phyloP scores from a whole-genome alignment of 768 basidiomycete species.

The Lentinus tigrinus region DNA sequence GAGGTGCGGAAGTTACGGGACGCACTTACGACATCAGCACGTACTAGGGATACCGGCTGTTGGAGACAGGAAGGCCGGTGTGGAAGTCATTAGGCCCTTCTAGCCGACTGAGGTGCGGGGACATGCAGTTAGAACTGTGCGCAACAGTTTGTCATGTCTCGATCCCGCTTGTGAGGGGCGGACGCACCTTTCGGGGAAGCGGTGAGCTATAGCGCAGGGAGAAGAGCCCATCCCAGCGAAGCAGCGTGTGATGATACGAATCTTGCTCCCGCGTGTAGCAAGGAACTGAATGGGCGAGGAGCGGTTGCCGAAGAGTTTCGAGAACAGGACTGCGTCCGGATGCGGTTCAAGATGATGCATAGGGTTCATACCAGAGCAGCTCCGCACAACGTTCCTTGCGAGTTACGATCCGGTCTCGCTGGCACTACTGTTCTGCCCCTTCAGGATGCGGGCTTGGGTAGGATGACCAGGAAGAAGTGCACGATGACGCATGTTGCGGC shows the following conservation, averaged over 20 bases:
- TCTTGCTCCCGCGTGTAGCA: background rate
- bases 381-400: constrained; percentile 4
- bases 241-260: background rate
- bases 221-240: too few relatives aligned
- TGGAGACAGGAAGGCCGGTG: background rate
- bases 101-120: background rate
- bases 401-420: background rate
- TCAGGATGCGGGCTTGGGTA: constrained; percentile 6
- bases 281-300: background rate
- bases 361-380: background rate
- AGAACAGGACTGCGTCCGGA: background rate
- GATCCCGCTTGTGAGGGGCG: too few relatives aligned
- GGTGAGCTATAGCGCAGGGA: too few relatives aligned
- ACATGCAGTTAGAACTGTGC: background rate
- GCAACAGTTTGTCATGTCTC: too few relatives aligned
- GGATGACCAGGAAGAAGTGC: constrained; percentile 2
- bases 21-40: constrained; percentile 13
- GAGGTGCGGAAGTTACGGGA: constrained; percentile 6
- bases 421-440: background rate
- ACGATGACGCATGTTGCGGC: constrained; percentile 14
- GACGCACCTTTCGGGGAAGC: too few relatives aligned
- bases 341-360: background rate
- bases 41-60: background rate
- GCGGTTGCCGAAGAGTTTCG: background rate
- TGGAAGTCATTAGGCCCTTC: background rate